Conservation (phyloP, 371 early-diverging fungal genomes). For the Rhizopus microsporus region DNA sequence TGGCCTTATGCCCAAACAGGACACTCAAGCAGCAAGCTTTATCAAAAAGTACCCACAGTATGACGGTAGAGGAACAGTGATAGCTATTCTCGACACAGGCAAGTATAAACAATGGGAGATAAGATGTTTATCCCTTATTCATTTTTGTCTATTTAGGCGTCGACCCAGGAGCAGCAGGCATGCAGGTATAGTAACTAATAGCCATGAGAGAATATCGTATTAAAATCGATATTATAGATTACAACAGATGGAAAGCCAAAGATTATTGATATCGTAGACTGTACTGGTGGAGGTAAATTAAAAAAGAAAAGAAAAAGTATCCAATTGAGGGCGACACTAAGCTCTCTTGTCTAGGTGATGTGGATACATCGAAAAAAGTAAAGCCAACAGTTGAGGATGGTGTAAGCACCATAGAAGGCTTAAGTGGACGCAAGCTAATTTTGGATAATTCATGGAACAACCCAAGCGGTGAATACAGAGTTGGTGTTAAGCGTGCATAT, state of each 20-base stretch:
- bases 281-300: constrained; percentile 74
- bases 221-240: constrained; percentile 31
- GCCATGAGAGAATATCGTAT: neutral
- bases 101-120: constrained; percentile 4
- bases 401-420: constrained; percentile 59
- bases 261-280: constrained; percentile 90
- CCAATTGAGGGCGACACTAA: neutral
- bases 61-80: constrained; percentile 88
- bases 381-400: constrained; percentile 49
- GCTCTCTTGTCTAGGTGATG: constrained; percentile 59
- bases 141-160: constrained; percentile 53
- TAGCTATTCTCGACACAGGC: constrained; percentile 91
- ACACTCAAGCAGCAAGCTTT: constrained; percentile 85
- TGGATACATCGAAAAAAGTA: constrained; percentile 62
- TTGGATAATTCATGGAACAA: constrained; percentile 74
- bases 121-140: neutral
- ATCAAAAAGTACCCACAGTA: constrained; percentile 80
- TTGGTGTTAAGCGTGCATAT: constrained; percentile 81
- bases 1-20: constrained; percentile 76
- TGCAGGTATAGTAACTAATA: constrained; percentile 50
- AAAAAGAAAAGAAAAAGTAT: neutral
- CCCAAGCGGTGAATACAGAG: constrained; percentile 77
- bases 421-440: constrained; percentile 77
- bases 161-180: constrained; percentile 88
- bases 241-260: constrained; percentile 91